phyloP scores from a whole-genome alignment of 2,329 filamentous ascomycete species.

The Sporothrix globosa region DNA sequence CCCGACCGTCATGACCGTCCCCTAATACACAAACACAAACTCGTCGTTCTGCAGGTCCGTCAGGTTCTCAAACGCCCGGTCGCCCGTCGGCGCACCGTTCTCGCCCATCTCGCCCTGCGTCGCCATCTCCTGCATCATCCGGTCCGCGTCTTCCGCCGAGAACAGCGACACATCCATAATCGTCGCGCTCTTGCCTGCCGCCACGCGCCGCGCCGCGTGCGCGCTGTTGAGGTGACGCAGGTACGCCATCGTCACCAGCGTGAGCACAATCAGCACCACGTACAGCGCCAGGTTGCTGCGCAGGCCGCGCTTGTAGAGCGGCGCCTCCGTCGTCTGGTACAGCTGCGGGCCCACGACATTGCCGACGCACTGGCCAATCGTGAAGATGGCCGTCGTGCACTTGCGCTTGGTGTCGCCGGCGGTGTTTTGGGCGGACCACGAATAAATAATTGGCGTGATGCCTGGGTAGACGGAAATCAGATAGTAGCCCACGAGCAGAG shows the following conservation, averaged over 20 bases:
- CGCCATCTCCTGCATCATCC: slow-evolving; percentile 29
- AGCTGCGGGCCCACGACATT: slow-evolving; percentile 66
- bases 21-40: slow-evolving; percentile 36
- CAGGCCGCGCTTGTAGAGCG: slow-evolving; percentile 60
- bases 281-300: slow-evolving; percentile 64
- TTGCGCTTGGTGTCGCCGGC: slow-evolving; percentile 73
- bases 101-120: slow-evolving; percentile 22
- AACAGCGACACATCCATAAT: slow-evolving; percentile 33
- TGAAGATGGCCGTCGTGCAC: slow-evolving; percentile 65
- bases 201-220: slow-evolving; percentile 32
- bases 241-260: slow-evolving; percentile 18
- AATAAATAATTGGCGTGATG: slow-evolving; percentile 61
- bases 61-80: slow-evolving; percentile 35
- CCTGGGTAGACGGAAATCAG: slow-evolving; percentile 36
- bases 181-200: slow-evolving; percentile 35
- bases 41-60: slow-evolving; percentile 38
- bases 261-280: slow-evolving; percentile 41
- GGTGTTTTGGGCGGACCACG: slow-evolving; percentile 65
- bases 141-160: slow-evolving; percentile 31
- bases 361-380: slow-evolving; percentile 66
- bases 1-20: no score
- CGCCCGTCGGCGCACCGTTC: slow-evolving; percentile 27
- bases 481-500: slow-evolving; percentile 40
- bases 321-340: slow-evolving; percentile 62
- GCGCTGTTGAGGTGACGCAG: slow-evolving; percentile 31